A percentile compares a stretch with the other conserved stretches of the same genome.
Conservation (phyloP, 106 monocot species). For the Dendrobium catenatum region DNA sequence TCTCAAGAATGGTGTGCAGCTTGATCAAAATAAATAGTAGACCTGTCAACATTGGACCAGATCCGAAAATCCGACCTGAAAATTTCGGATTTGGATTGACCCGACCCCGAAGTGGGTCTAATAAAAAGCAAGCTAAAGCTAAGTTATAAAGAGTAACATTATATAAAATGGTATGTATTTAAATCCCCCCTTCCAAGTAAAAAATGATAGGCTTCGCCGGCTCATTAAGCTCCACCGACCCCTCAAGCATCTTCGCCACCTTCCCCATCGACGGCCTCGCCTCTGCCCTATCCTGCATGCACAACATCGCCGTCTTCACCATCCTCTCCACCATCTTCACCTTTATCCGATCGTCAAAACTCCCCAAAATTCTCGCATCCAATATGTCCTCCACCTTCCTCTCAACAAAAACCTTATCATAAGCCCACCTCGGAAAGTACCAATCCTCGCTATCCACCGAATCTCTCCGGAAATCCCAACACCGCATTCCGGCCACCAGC, state of each 20-base stretch:
- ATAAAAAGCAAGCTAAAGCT: too few species aligned
- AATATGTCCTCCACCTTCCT: slow-evolving; percentile 53
- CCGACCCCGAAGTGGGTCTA: too few species aligned
- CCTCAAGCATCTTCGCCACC: slow-evolving; percentile 91
- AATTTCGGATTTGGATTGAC: too few species aligned
- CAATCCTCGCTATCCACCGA: slow-evolving; percentile 61
- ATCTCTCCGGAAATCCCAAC: slow-evolving; percentile 32
- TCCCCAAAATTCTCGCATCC: slow-evolving; percentile 32
- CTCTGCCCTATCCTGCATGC: slow-evolving; percentile 70
- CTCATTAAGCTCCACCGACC: slow-evolving; percentile 62
- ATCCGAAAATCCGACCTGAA: too few species aligned
- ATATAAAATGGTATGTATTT: too few species aligned
- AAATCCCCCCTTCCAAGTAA: slow-evolving; percentile 12
- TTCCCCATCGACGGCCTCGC: slow-evolving; percentile 81
- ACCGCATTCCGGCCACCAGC: slow-evolving; percentile 55
- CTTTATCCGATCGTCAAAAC: slow-evolving; percentile 25
- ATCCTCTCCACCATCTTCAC: slow-evolving; percentile 49
- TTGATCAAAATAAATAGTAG: too few species aligned
- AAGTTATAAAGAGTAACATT: too few species aligned
- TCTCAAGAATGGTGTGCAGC: too few species aligned
- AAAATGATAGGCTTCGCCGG: slow-evolving; percentile 57
- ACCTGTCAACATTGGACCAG: too few species aligned
- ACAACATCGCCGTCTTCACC: slow-evolving; percentile 94
- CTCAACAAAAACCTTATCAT: slow-evolving; percentile 80
- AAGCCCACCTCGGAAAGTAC: slow-evolving; percentile 75